These are phyloP conservation scores for Ceratobasidium sp. DNA, from an alignment of 1,284 basidiomycete genomes.

Conservation along the genomic window DNA sequence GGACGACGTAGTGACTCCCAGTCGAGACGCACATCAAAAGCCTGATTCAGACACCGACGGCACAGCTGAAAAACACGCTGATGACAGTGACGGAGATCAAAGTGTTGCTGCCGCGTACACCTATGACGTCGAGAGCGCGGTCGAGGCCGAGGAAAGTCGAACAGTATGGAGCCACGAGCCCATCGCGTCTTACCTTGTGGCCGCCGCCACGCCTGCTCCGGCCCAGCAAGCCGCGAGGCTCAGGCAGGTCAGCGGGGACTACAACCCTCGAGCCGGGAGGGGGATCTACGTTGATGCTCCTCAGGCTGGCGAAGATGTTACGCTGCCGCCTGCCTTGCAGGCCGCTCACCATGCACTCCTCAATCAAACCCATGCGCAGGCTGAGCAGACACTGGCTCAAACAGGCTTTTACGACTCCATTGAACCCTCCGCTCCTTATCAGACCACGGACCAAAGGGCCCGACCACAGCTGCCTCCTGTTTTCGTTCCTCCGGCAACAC, in stretches of 20 bases:
- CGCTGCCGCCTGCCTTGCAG: slow-evolving; percentile 1
- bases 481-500: slow-evolving; percentile 52
- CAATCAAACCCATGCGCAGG: slow-evolving; percentile 26
- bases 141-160: slow-evolving; percentile 51
- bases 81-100: slow-evolving; percentile 5
- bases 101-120: not conserved
- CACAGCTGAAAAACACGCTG: slow-evolving; percentile 18
- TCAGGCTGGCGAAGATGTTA: not conserved
- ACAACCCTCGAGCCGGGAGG: slow-evolving; percentile 6
- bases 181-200: slow-evolving; percentile 64
- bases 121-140: slow-evolving; percentile 49
- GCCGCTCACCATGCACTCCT: slow-evolving; percentile 33
- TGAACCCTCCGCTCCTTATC: not conserved
- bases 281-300: slow-evolving; percentile 32
- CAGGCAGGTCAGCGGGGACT: slow-evolving; percentile 52
- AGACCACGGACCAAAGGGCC: slow-evolving; percentile 48
- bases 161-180: slow-evolving; percentile 71
- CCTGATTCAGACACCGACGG: slow-evolving; percentile 24
- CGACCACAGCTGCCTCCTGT: slow-evolving; percentile 51
- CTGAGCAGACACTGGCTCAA: slow-evolving; percentile 20
- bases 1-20: slow-evolving; percentile 34
- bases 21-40: slow-evolving; percentile 20
- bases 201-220: slow-evolving; percentile 43
- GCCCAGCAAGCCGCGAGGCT: slow-evolving; percentile 48
- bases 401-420: not conserved